Conservation (phyloP, 164 flowering plant species). For the Stephania yunnanensis region DNA sequence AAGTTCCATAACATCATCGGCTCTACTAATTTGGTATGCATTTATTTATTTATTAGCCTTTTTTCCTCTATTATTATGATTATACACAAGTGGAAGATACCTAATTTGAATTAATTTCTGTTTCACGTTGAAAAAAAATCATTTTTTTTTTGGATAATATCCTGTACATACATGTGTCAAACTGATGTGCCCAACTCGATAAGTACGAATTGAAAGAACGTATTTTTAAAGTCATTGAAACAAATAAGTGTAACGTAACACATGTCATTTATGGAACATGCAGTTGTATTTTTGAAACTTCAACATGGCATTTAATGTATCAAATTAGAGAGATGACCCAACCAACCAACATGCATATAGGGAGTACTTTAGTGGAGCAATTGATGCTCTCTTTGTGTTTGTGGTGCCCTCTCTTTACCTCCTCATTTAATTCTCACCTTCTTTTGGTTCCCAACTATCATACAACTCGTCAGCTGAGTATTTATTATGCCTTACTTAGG, state of each 20-base stretch:
- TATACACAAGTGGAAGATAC: too few species aligned
- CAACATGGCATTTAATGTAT: background rate
- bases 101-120: too few species aligned
- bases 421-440: background rate
- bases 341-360: background rate
- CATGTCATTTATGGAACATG: constrained; percentile 1
- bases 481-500: background rate
- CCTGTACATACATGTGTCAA: too few species aligned
- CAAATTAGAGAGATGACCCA: background rate
- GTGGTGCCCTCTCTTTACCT: background rate
- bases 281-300: background rate
- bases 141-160: too few species aligned
- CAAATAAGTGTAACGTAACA: background rate
- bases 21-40: too few species aligned
- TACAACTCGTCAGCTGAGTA: background rate
- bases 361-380: background rate
- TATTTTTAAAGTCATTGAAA: background rate
- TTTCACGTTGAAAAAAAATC: too few species aligned
- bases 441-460: background rate
- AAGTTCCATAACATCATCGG: too few species aligned
- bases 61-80: too few species aligned
- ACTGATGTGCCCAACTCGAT: too few species aligned
- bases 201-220: background rate
- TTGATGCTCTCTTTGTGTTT: background rate
- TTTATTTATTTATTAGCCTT: too few species aligned